Base-by-base conservation (phyloP, 768 basidiomycete genomes). In the Leccinum incarnatum region DNA sequence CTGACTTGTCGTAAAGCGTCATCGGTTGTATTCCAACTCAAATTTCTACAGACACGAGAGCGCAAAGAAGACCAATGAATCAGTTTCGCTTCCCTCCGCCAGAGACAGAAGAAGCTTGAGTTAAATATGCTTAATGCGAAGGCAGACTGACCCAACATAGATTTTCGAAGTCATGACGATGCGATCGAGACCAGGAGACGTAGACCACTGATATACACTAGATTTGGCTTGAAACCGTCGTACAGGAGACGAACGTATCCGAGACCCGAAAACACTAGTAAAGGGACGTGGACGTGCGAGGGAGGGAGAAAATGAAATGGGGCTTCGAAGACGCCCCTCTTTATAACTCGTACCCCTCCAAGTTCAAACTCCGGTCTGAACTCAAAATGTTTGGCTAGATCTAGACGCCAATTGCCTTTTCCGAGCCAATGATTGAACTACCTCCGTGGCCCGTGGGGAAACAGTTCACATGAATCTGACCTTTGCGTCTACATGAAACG, bases 1-100 rank as follows among this genome's bases (percentile, higher is more conserved):
- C 91, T 87, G 83, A 95, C 93, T 79, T 85, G 76, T 76, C 88
- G 88, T 67, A 97, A 83, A 57, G 84, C 84, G 45, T 96, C 94
- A 85, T 96, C 94, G 75, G 86, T 95, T 75, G 95, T 96, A 81
- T 89, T 90, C 91, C 91, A 93, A 84, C 89, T 92, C 83, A 93
- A 82, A 86, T 93, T 93, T 81, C 91, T 93, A 87, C 78, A 79
- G 72, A 76, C 75, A 66, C 72, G 76, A 51, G 65, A 76, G 71
- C 76, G 78, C 34, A 51, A 55, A 63, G 60, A 72, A 77, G 79
- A 75, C 72, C 67, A 72, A 61, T 56, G 72, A 76, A 85, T 88
- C 78, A 87, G 84, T 85, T 76, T 70, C 75, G 75, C 65, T 76
- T 74, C 72, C 70, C 78, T 69, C 69, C 70, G 70, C 66, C 70